Base-by-base conservation (phyloP, 75 land plant genomes). In the Larix kaempferi region DNA sequence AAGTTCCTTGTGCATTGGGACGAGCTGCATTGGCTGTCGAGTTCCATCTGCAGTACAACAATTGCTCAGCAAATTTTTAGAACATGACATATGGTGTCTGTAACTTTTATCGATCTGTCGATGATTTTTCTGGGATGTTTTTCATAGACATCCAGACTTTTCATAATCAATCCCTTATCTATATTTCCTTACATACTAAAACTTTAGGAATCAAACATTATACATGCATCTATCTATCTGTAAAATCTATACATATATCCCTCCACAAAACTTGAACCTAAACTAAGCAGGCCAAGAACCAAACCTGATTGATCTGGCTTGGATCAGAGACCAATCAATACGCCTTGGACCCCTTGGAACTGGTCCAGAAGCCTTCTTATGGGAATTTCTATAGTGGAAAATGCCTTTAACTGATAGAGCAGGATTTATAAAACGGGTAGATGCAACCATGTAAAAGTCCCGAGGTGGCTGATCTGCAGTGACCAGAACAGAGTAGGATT, bases 1-100 rank as follows among this genome's bases (percentile, higher is more conserved):
- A 92, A 10, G 94, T 88, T 14, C 94, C 92, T 60, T 92, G 94
- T n/a, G 94, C 92, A 71, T 92, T 92, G 16, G 90, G 92, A 52
- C 92, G 77, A n/a, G 92, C 90, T 66, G 90, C 92, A 59, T 88
- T 91, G 22, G 92, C 90, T 23, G 94, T 92, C 73, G 90, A 76
- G 59, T 92, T 90, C 76, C 84, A 84, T 84, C 94, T 91, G 82
- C 73, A 44, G 8, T 6, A 52, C 27, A 74, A 74, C 17, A 69
- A 27, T 37, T 33, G 17, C 72, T 11, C 10, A 10, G 10, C 54
- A 49, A 49, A 1, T 49, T 39, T 49, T 49, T 1, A 49, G 54
- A 49, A 49, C 54, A 10, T 8, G 54, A 49, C 54, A 49, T 49
- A 49, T 49, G 41, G 10, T 49, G 11, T 1, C 2, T 49, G 1